These are phyloP conservation scores for Pythium aquatile DNA, from an alignment of 352 stramenopile species.

Conservation along the genomic window DNA sequence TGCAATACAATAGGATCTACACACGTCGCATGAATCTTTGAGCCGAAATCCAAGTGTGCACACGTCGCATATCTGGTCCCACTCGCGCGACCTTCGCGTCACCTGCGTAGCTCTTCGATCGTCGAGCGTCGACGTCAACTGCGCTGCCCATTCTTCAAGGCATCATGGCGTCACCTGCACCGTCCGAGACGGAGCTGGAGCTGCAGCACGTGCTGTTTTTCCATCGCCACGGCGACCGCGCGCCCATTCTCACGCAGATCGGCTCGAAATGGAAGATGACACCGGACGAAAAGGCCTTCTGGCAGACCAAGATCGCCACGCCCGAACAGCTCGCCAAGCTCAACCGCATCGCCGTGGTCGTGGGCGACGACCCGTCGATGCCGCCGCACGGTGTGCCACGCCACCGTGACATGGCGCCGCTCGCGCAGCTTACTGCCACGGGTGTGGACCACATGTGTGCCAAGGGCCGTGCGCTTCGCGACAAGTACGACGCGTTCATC, in stretches of 20 bases:
- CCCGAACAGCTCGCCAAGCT: slow-evolving; percentile 46
- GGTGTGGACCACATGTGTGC: slow-evolving; percentile 69
- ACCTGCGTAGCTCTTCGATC: slow-evolving; percentile 9
- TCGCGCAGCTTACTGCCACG: slow-evolving; percentile 59
- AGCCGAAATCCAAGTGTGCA: slow-evolving; percentile 2
- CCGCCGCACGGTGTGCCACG: slow-evolving; percentile 43
- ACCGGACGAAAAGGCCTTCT: slow-evolving; percentile 58
- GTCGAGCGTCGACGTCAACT: slow-evolving; percentile 10
- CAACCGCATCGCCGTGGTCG: slow-evolving; percentile 41
- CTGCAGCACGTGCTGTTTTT: slow-evolving; percentile 77
- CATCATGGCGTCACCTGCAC: slow-evolving; percentile 9
- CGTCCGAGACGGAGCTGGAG: slow-evolving; percentile 31
- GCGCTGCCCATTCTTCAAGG: slow-evolving; percentile 18
- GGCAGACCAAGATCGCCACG: slow-evolving; percentile 54
- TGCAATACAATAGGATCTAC: not conserved
- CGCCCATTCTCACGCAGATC: slow-evolving; percentile 64
- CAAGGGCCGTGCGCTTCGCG: slow-evolving; percentile 50
- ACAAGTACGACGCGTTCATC: slow-evolving; percentile 49
- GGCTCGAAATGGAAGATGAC: slow-evolving; percentile 52
- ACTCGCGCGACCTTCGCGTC: slow-evolving; percentile 27
- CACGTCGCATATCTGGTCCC: slow-evolving; percentile 19
- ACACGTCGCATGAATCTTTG: slow-evolving; percentile 12
- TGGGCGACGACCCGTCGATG: slow-evolving; percentile 45
- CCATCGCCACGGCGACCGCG: slow-evolving; percentile 79
- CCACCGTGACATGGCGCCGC: slow-evolving; percentile 42